Conservation (phyloP, 495 filamentous ascomycete genomes). For the Podospora appendiculata region DNA sequence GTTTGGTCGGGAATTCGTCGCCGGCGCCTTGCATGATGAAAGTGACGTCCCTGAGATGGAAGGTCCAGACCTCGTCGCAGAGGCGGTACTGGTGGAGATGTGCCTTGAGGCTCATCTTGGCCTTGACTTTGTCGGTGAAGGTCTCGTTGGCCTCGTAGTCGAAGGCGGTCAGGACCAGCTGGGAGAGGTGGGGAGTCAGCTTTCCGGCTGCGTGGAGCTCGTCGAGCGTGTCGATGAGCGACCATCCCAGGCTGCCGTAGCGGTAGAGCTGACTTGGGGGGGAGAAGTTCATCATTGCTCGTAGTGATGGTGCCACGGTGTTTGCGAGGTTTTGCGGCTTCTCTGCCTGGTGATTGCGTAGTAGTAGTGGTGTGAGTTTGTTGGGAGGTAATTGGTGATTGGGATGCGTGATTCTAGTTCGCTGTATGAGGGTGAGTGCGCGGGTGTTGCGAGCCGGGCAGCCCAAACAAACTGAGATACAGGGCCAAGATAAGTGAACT, state of each 20-base stretch:
- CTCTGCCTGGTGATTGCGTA: too few relatives aligned
- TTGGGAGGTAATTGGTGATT: too few relatives aligned
- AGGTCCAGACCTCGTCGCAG: background rate
- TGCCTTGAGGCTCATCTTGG: background rate
- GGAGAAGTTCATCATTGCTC: too few relatives aligned
- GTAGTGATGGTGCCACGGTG: too few relatives aligned
- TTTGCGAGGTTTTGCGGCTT: too few relatives aligned
- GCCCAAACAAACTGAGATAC: too few relatives aligned
- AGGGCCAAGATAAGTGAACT: too few relatives aligned
- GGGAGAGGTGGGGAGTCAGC: background rate
- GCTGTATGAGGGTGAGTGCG: too few relatives aligned
- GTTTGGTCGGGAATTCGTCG: background rate
- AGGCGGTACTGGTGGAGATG: background rate
- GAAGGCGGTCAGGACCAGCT: background rate
- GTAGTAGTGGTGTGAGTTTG: too few relatives aligned
- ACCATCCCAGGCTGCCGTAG: background rate
- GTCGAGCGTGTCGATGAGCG: slow-evolving; percentile 2
- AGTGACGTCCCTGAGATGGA: background rate
- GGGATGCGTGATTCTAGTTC: too few relatives aligned
- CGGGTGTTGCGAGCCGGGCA: too few relatives aligned
- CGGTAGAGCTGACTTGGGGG: background rate
- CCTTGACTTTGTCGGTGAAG: background rate
- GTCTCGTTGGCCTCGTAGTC: background rate
- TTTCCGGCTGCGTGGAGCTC: background rate
- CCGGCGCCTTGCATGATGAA: background rate